Conservation (phyloP, 441 rosid genomes). For the Corymbia calophylla region DNA sequence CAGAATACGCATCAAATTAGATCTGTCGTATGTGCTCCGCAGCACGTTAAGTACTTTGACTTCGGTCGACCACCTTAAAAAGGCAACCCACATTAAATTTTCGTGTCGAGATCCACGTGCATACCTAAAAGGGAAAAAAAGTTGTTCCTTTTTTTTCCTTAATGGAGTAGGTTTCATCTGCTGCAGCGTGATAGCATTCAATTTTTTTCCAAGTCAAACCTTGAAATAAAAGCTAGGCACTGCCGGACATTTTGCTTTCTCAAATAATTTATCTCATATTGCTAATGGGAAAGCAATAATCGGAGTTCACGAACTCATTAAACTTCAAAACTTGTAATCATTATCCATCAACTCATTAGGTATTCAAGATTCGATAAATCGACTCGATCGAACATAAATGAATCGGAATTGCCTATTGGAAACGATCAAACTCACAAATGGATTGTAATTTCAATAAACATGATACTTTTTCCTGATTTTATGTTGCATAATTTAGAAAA, state of each 20-base stretch:
- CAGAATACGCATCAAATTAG: background rate
- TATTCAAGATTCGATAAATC: too few relatives aligned
- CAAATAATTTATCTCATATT: background rate
- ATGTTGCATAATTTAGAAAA: background rate
- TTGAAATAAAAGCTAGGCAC: background rate
- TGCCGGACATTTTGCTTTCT: background rate
- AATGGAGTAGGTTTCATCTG: background rate
- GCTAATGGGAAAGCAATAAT: background rate
- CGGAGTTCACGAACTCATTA: background rate
- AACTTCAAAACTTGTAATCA: background rate
- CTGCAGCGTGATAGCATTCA: background rate
- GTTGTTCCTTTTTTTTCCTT: background rate
- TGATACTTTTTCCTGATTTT: rapidly evolving
- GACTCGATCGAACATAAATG: background rate
- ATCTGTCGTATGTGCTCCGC: background rate
- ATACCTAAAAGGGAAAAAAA: background rate
- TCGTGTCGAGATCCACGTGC: background rate
- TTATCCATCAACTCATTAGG: background rate
- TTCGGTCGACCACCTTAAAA: background rate
- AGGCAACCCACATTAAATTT: background rate
- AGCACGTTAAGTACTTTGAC: background rate
- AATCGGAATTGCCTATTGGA: background rate
- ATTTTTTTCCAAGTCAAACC: background rate
- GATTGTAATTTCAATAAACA: background rate
- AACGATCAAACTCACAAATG: background rate